phyloP scores from a whole-genome alignment of 1,139 yeast species.

The Arxiozyma slooffiae region DNA sequence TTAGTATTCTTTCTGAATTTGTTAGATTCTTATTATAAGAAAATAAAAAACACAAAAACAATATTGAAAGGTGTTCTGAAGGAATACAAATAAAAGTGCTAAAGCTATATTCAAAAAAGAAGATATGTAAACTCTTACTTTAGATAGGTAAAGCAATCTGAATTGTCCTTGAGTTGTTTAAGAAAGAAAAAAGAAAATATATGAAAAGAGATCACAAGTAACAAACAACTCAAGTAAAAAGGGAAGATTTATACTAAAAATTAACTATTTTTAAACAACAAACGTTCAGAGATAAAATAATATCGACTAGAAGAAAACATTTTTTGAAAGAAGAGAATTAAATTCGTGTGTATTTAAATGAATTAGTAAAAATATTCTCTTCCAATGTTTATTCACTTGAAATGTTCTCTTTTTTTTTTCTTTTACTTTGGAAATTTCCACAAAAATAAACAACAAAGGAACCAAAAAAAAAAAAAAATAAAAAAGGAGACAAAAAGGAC shows the following conservation, averaged over 20 bases:
- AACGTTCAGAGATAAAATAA: too few species aligned
- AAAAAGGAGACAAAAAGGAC: neutral
- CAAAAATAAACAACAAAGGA: too few species aligned
- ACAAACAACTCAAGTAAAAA: too few species aligned
- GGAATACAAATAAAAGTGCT: neutral
- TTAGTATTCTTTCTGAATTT: neutral
- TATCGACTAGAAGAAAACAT: neutral
- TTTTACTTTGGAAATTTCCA: neutral
- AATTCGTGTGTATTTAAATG: neutral
- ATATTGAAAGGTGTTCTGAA: neutral
- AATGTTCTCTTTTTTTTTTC: too few species aligned
- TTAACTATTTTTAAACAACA: too few species aligned
- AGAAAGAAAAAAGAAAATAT: neutral
- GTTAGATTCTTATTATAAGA: neutral
- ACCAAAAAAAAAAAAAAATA: too few species aligned
- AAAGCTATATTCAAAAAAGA: neutral
- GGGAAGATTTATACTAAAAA: too few species aligned
- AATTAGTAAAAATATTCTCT: neutral
- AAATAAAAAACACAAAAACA: neutral
- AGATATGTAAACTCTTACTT: neutral
- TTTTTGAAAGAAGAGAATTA: neutral
- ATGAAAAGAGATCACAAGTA: too few species aligned
- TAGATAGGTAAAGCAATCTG: neutral
- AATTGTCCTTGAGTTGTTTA: neutral
- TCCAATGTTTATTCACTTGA: neutral